Evolutionary conservation across 192 early-diverging fungal species (phyloP).

Genomic region (Coemansia sp.): DNA sequence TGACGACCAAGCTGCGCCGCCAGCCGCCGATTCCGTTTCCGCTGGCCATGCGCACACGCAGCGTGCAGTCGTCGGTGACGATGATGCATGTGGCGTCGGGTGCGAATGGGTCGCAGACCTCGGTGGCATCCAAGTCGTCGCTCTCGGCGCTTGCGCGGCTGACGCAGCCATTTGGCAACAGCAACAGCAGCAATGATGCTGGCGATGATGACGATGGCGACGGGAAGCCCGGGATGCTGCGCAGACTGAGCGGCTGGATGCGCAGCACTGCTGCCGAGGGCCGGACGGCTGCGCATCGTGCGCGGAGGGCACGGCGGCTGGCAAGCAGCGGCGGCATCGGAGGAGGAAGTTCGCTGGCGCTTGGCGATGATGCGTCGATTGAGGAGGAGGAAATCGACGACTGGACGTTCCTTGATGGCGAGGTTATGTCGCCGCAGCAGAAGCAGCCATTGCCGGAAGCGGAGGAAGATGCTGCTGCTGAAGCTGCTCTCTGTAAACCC

Average conservation of each 20-base stretch:
- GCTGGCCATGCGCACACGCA: slow-evolving; percentile 11
- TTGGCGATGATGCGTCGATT: neutral
- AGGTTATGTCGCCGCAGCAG: neutral
- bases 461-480: neutral
- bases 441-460: neutral
- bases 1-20: slow-evolving; percentile 38
- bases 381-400: slow-evolving; percentile 19
- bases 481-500: neutral
- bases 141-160: neutral
- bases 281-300: slow-evolving; percentile 11
- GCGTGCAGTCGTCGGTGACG: slow-evolving; percentile 20
- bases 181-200: no score
- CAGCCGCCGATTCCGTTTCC: slow-evolving; percentile 45
- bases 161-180: slow-evolving; percentile 6
- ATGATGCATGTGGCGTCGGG: neutral
- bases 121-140: slow-evolving; percentile 4
- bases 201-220: neutral
- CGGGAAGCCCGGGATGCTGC: slow-evolving; percentile 14
- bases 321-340: neutral
- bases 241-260: slow-evolving; percentile 48
- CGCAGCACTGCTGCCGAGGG: slow-evolving; percentile 14
- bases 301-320: slow-evolving; percentile 14
- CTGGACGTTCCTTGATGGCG: slow-evolving; percentile 46
- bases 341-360: neutral
- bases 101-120: slow-evolving; percentile 16